Base-by-base conservation (phyloP, 208 protist species). In the Novymonas esmeraldas region DNA sequence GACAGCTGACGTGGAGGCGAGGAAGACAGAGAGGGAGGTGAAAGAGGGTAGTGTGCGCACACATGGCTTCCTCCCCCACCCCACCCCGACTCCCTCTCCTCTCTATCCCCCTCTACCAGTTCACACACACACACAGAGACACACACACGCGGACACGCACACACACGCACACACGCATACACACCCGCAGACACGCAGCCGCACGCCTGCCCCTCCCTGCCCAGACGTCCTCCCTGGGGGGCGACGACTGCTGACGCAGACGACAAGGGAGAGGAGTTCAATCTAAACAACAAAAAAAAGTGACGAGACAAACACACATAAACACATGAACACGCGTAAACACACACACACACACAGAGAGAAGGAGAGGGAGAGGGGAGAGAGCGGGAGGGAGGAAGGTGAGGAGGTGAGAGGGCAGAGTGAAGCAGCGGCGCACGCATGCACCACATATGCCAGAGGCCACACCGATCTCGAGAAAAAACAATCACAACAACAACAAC, bases 301-400 rank as follows among this genome's bases (percentile, higher is more conserved):
- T 28, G 22, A 39, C 13, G 13, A 20, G 29, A 42, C 2, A 52
- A 28, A 31, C 2, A 60, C 3, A 60, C 18, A 42, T 0, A 0
- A 14, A 44, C 2, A 20, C 42, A 45, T 7, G 20, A 29, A 20
- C 0, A 33, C 16, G 16, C 13, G 18, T 2, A 38, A 1, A 49
- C 58, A 51, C 58, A 49, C 44, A 31, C 39, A 61, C n/a, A 48
- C 44, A 55, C 31, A 38, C 9, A 42, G 3, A 46, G 18, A 51
- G 24, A 11, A 54, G 14, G 14, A 34, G 28, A 3, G 14, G 50
- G 28, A 55, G 50, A 42, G 34, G 31, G 54, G 14, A 6, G 36
- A 33, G 31, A 2, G 29, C 54, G 24, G 29, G 14, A 6, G 24
- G 2, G 24, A 52, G 48, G 48, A 36, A 28, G n/a, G n/a, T n/a